phyloP scores from a whole-genome alignment of 129 eudicot species.

The Artemisia annua region DNA sequence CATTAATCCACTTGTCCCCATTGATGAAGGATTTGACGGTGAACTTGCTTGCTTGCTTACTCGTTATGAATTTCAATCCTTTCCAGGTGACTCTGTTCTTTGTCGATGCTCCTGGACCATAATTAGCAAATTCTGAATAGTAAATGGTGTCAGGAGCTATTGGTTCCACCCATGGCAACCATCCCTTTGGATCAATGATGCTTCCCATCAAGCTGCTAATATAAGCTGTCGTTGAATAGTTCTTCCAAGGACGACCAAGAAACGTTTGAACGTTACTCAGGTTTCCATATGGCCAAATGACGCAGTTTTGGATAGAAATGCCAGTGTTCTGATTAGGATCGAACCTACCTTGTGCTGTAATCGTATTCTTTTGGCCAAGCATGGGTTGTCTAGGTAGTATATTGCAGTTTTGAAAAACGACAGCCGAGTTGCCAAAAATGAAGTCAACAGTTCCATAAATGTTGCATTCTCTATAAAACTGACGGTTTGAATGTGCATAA shows the following conservation, averaged over 20 bases:
- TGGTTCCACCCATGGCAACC: slow-evolving; percentile 32
- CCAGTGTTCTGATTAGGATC: slow-evolving; percentile 27
- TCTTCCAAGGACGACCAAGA: slow-evolving; percentile 28
- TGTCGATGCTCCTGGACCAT: slow-evolving; percentile 22
- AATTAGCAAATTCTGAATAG: slow-evolving; percentile 9
- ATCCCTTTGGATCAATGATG: slow-evolving; percentile 19
- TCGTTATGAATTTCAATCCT: slow-evolving; percentile 17
- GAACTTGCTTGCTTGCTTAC: slow-evolving; percentile 19
- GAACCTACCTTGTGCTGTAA: slow-evolving; percentile 26
- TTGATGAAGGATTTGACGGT: slow-evolving; percentile 18
- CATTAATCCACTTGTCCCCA: slow-evolving; percentile 22
- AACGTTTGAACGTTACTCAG: slow-evolving; percentile 11
- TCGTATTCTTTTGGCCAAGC: slow-evolving; percentile 25
- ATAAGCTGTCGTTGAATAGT: slow-evolving; percentile 19
- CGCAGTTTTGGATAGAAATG: slow-evolving; percentile 27
- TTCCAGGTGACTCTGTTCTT: slow-evolving; percentile 17
- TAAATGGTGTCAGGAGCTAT: slow-evolving; percentile 22
- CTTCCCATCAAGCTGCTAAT: slow-evolving; percentile 19
- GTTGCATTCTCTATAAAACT: slow-evolving; percentile 28
- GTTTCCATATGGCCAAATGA: slow-evolving; percentile 21
- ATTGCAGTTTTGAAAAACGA: slow-evolving; percentile 21
- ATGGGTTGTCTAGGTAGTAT: slow-evolving; percentile 22
- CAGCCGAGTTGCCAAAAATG: slow-evolving; percentile 29
- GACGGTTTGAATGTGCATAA: slow-evolving; percentile 30
- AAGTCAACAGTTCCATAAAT: slow-evolving; percentile 29